phyloP scores from a whole-genome alignment of 306 rosid species.

The Corylus americana region DNA sequence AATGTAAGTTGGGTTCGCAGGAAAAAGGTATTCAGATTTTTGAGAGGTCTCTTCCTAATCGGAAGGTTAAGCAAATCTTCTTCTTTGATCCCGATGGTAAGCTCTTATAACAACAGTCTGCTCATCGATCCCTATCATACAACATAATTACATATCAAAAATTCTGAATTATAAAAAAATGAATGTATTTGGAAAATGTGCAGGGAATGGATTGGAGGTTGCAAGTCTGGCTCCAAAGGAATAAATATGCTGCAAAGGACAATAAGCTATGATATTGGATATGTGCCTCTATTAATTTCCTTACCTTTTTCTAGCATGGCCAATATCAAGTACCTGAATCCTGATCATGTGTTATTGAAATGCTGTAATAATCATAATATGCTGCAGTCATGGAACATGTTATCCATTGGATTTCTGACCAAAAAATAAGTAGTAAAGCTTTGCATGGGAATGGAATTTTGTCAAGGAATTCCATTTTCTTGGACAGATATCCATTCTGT shows the following conservation, averaged over 20 bases:
- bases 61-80: constrained; percentile 71
- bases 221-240: constrained; percentile 38
- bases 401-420: too few species aligned
- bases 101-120: background rate
- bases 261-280: background rate
- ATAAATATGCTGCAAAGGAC: background rate
- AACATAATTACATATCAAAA: too few species aligned
- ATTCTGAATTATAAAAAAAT: too few species aligned
- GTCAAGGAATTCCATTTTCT: background rate
- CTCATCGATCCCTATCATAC: background rate
- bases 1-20: constrained; percentile 42
- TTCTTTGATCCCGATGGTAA: constrained; percentile 96
- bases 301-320: background rate
- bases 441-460: background rate
- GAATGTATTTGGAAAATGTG: background rate
- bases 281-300: background rate
- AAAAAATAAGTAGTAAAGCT: too few species aligned
- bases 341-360: background rate
- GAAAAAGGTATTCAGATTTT: constrained; percentile 69
- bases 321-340: background rate
- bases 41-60: constrained; percentile 57
- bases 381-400: background rate
- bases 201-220: constrained; percentile 90
- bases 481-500: background rate
- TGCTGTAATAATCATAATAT: background rate